phyloP scores from a whole-genome alignment of 73 alveolate species.

The Tetrahymena borealis region DNA sequence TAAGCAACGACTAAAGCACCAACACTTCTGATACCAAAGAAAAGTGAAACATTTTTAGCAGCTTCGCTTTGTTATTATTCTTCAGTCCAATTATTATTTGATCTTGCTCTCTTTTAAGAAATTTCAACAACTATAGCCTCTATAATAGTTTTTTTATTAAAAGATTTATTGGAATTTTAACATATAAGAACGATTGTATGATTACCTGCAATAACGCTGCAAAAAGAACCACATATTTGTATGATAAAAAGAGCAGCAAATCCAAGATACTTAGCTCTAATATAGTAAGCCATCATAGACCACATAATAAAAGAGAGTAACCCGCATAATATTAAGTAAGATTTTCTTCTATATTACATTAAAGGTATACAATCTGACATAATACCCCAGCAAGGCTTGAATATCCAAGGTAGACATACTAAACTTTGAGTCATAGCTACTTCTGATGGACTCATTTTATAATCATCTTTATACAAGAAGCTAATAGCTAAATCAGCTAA shows the following conservation, averaged over 20 bases:
- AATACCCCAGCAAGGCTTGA: constrained; percentile 92
- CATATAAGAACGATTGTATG: neutral
- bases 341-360: constrained; percentile 70
- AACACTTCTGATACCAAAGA: constrained; percentile 36
- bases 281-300: constrained; percentile 49
- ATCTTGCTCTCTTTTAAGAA: neutral
- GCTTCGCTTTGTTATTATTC: constrained; percentile 15
- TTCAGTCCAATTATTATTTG: neutral
- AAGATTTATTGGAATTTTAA: neutral
- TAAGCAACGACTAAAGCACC: constrained; percentile 35
- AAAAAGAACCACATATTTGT: constrained; percentile 40
- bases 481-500: constrained; percentile 46
- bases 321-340: constrained; percentile 79
- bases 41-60: constrained; percentile 32
- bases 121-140: constrained; percentile 74
- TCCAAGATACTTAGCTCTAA: neutral
- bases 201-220: constrained; percentile 68
- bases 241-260: constrained; percentile 1
- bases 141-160: neutral
- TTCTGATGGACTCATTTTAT: constrained; percentile 40
- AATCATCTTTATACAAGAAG: constrained; percentile 46
- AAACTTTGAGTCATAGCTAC: constrained; percentile 22
- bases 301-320: constrained; percentile 59
- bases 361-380: constrained; percentile 83
- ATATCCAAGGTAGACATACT: constrained; percentile 61